phyloP scores from a whole-genome alignment of 1,284 basidiomycete genomes.

The Xerocomus nothofagi region DNA sequence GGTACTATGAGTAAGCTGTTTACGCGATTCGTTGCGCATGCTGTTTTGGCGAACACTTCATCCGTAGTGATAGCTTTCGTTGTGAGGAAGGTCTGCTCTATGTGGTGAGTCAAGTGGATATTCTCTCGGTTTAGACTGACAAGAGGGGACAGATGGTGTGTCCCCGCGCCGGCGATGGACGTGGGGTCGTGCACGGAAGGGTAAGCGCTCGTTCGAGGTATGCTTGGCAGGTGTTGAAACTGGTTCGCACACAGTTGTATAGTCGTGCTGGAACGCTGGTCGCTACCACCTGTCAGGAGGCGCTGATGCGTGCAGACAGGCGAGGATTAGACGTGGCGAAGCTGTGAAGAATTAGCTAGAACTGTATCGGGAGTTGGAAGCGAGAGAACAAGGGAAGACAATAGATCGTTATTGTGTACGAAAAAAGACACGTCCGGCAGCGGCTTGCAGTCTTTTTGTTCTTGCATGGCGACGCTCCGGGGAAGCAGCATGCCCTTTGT shows the following conservation, averaged over 20 bases:
- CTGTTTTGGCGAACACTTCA: constrained; percentile 6
- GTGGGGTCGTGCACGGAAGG: constrained; percentile 74
- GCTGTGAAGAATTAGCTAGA: constrained; percentile 18
- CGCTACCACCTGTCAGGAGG: constrained; percentile 83
- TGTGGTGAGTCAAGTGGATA: constrained; percentile 50
- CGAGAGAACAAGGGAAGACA: constrained; percentile 27
- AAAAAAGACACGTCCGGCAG: constrained; percentile 22
- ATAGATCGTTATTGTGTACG: constrained; percentile 31
- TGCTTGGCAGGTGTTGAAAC: constrained; percentile 7
- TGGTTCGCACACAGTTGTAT: constrained; percentile 61
- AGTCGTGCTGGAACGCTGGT: constrained; percentile 69
- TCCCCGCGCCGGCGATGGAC: constrained; percentile 67
- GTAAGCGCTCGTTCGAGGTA: constrained; percentile 42
- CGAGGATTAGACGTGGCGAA: constrained; percentile 38
- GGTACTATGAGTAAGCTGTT: constrained; percentile 69
- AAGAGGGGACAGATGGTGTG: constrained; percentile 53
- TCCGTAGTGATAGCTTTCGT: constrained; percentile 66
- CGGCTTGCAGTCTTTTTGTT: constrained; percentile 28
- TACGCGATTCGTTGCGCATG: background rate
- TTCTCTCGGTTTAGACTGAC: constrained; percentile 6
- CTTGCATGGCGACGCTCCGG: constrained; percentile 31
- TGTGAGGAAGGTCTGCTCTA: constrained; percentile 82
- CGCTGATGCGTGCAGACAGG: constrained; percentile 65
- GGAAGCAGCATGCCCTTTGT: constrained; percentile 22
- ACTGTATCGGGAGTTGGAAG: constrained; percentile 17